Conservation (phyloP, 2,329 filamentous ascomycete genomes). For the Cordyceps cateniannulata region DNA sequence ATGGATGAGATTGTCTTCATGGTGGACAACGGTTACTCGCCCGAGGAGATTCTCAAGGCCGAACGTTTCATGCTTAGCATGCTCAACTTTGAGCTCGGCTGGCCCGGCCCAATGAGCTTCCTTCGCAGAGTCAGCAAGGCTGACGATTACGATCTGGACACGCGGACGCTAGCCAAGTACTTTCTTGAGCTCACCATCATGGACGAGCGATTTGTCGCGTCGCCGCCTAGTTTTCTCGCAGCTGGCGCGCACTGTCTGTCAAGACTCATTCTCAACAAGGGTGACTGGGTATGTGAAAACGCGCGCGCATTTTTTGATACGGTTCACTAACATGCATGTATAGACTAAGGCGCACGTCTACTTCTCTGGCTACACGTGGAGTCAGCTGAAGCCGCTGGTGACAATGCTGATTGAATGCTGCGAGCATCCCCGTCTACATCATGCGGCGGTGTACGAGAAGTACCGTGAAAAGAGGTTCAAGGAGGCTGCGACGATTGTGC, state of each 20-base stretch:
- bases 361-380: constrained; percentile 89
- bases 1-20: constrained; percentile 96
- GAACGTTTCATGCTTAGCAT: constrained; percentile 98
- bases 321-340: constrained; percentile 27
- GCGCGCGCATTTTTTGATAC: neutral
- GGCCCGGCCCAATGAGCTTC: constrained; percentile 99
- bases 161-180: constrained; percentile 92
- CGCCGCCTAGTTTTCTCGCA: constrained; percentile 81
- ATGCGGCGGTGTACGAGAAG: constrained; percentile 83
- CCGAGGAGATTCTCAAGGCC: constrained; percentile 91
- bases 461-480: constrained; percentile 86
- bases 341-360: constrained; percentile 78
- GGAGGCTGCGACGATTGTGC: constrained; percentile 72
- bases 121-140: constrained; percentile 95
- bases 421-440: constrained; percentile 71
- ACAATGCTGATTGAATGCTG: constrained; percentile 82
- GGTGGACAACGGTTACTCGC: constrained; percentile 86
- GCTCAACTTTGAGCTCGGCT: constrained; percentile 91
- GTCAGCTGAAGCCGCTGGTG: constrained; percentile 73
- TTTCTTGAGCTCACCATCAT: constrained; percentile 95
- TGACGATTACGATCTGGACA: constrained; percentile 95
- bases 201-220: constrained; percentile 94
- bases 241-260: constrained; percentile 91
- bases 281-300: constrained; percentile 70
- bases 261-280: constrained; percentile 81